Base-by-base conservation (phyloP, 179 eudicot genomes). In the Patellifolia procumbens region DNA sequence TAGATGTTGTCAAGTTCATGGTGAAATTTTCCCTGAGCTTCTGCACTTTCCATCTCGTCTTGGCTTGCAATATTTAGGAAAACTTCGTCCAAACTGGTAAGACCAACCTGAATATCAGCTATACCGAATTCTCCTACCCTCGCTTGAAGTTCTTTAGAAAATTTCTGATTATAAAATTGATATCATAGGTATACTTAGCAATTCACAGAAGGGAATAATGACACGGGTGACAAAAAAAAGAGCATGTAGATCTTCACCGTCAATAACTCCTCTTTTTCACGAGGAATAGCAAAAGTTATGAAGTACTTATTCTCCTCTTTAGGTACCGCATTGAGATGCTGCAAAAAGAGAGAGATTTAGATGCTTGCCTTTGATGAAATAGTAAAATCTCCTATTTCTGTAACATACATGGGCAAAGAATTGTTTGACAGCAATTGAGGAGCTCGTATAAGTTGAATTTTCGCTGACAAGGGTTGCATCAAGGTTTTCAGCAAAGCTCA, bases 71-170 rank as follows among this genome's bases (percentile, higher is more conserved):
- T 91, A 79, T 90, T 93, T 34, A 94, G 80, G 78, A 94, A 91
- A 71, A 92, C 97, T 84, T 94, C 97, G 89, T 94, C 98, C 55
- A 94, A 87, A 53, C 97, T 94, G 22, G 97, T 87, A 35, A 92
- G 95, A 66, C 93, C 91, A 20, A 94, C 88, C 85, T 94, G 98
- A 76, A 92, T 86, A 82, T 92, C 97, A 10, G 88, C 70, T 80
- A 95, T 93, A 17, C 91, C 88, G 60, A 93, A 88, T 76, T 95
- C 95, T 42, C 64, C 73, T 45, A 85, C 86, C 78, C 90, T 93
- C 51, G 87, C 88, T 85, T 95, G 89, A 26, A 95, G 95, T 80
- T 93, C 97, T 68, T 86, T 85, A 32, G 93, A 95, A 82, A 95
- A 92, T 13, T 76, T 78, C 97, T 95, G 85, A 43, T 70, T 34